A percentile compares a stretch with the other conserved stretches of the same genome.
Conservation (phyloP, 2,329 filamentous ascomycete species). For the Cordyceps farinosa region DNA sequence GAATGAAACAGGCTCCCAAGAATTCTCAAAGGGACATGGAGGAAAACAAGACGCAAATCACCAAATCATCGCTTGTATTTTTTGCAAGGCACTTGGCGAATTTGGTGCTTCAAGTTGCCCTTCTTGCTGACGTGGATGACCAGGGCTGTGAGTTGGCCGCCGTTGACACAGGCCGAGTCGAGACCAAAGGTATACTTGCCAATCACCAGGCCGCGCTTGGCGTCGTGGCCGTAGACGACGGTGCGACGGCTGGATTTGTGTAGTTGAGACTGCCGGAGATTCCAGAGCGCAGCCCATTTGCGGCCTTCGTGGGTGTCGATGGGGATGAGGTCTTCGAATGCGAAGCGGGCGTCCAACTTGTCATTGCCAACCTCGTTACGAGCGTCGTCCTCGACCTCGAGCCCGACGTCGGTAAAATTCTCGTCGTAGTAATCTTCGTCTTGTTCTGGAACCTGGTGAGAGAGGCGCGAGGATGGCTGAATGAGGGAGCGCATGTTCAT, state of each 20-base stretch:
- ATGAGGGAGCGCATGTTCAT: conserved; percentile 91
- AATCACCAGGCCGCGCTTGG: conserved; percentile 60
- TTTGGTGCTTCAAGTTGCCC: conserved; percentile 33
- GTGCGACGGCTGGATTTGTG: conserved; percentile 47
- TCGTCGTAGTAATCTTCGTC: conserved; percentile 12
- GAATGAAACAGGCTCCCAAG: not conserved
- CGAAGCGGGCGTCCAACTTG: not conserved
- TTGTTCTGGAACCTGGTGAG: conserved; percentile 36
- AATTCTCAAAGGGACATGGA: no score
- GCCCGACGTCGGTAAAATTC: not conserved
- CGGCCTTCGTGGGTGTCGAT: conserved; percentile 49
- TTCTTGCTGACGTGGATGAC: conserved; percentile 57
- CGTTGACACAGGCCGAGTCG: conserved; percentile 78
- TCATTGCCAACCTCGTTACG: conserved; percentile 22
- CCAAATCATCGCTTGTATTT: conserved; percentile 18
- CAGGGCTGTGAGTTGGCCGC: conserved; percentile 71
- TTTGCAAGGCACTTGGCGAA: conserved; percentile 42
- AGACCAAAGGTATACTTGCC: conserved; percentile 75
- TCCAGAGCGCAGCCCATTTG: conserved; percentile 66
- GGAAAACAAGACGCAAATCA: not conserved
- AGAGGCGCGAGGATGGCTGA: conserved; percentile 40
- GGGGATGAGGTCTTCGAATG: conserved; percentile 29
- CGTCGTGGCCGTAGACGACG: conserved; percentile 86
- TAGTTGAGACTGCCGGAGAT: conserved; percentile 43
- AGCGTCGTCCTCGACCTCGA: conserved; percentile 21